Evolutionary conservation across 73 alveolate genomes (phyloP).

Genomic region (Paramecium biaurelia): DNA sequence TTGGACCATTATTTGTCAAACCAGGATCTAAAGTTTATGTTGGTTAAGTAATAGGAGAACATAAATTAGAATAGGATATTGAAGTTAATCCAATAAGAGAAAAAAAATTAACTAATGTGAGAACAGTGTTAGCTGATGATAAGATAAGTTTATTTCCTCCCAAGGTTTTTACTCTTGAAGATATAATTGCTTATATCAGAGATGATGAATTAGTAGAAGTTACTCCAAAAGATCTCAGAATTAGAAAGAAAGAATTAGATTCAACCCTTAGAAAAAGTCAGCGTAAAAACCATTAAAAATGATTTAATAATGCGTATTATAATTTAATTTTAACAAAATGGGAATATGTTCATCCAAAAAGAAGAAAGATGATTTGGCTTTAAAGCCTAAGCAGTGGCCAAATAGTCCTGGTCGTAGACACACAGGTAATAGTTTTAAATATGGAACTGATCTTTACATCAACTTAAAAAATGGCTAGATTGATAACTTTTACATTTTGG

Average conservation of each 20-base stretch:
- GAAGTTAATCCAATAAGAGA: constrained; percentile 83
- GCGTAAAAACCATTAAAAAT: constrained; percentile 67
- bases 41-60: constrained; percentile 87
- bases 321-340: not conserved
- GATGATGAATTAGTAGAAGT: constrained; percentile 86
- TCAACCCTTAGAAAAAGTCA: constrained; percentile 67
- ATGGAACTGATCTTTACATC: constrained; percentile 50
- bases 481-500: constrained; percentile 15
- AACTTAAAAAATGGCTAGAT: constrained; percentile 23
- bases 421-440: constrained; percentile 38
- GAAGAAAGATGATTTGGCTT: not conserved
- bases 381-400: constrained; percentile 2
- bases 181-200: constrained; percentile 78
- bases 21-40: constrained; percentile 76
- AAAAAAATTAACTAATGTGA: constrained; percentile 76
- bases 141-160: constrained; percentile 72
- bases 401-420: not conserved
- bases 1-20: constrained; percentile 79
- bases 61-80: constrained; percentile 78
- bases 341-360: constrained; percentile 15
- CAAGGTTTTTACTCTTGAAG: constrained; percentile 74
- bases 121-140: constrained; percentile 80
- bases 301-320: not conserved
- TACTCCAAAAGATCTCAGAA: constrained; percentile 84
- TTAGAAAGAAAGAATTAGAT: constrained; percentile 80